Base-by-base conservation (phyloP, 2,329 filamentous ascomycete genomes). In the Monosporascus sp. region DNA sequence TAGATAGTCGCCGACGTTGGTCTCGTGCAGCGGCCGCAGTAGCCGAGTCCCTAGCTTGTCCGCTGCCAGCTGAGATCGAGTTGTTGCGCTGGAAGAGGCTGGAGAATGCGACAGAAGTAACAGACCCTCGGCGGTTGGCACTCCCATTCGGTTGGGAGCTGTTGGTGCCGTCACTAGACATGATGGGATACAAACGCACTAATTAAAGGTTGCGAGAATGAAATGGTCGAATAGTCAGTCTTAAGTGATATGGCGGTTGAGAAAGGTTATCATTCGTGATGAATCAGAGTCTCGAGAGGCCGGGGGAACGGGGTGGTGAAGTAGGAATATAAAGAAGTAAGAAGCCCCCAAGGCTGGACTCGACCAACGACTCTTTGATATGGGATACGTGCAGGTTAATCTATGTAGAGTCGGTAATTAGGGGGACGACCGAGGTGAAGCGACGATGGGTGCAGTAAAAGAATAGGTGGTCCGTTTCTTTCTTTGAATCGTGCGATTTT, bases 1-100 rank as follows among this genome's bases (percentile, higher is more conserved):
- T 82, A 45, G 88, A 92, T 59, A 91, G 80, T 47, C 88, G 83
- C 54, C 88, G 84, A 54, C 84, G 82, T 57, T 81, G 80, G 58
- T 69, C 67, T 54, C 65, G 61, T 39, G 61, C 64, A 36, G 59
- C 63, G 17, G 51, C 59, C 14, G 63, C 57, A 17, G 58, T 54
- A 34, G 57, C 60, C 3, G 63, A 61, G 55, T 64, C 62, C 20
- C 61, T 59, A 48, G 46, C 45, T 39, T 57, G 57, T 6, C 55
- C 57, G 54, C 52, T 71, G 59, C 72, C 65, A 53, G 74, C 67
- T 52, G 74, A 73, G 52, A 76, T 72, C 3, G 80, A 82, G 60
- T 78, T 78, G 62, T 75, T 79, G 59, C 82, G 74, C 57, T 78
- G 74, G 67, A 84, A 86, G 54, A 87, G 75, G 64, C 74, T 81